Evolutionary conservation across 176 grass and related monocot genomes (phyloP), one percentile per base, ranked within the genome.

Genomic region (Stipa capillata): DNA sequence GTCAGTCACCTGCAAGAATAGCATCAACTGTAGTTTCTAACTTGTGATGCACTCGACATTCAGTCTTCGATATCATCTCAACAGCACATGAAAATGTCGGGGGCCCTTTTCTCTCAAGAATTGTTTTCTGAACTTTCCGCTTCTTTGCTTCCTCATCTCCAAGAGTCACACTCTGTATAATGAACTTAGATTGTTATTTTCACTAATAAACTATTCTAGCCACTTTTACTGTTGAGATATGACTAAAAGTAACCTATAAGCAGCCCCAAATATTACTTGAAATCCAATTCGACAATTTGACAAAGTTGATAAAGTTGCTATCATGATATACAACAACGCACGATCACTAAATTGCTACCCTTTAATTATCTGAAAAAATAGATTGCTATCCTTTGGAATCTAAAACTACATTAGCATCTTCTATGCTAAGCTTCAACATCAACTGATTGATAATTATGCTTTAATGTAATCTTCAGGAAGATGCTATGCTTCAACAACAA

Each of bases 111-210:
- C 95, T 92, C 74, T 98, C 96, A 7, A 98, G 92, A 77, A 98
- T 91, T 31, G 92, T 98, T 84, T 98, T 98, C 67, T 94, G 96
- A n/a, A 98, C 92, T 89, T 94, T 98, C 57, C 96, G 84, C 79
- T 84, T 98, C 83, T 87, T 92, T 35, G 96, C 96, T 49, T 94
- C 96, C 23, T 98, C 96, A 78, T 98, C 96, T 37, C 96, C 92
- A 65, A 98, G 96, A 42, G 96, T 98, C 44, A 98, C 96, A 87
- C 92, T 94, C 96, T 98, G 68, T 67, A 89, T 61, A 74, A 23
- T 15, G 1, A 85, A 85, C 12, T 33, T 70, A 45, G 6, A 52
- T 76, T 62, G 40, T 63, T 69, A 69, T 61, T 74, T 41, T 40
- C n/a, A 8, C 6, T 29, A 15, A 48, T 18, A 47, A 48, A 17